phyloP scores from a whole-genome alignment of 805 yeast genomes.

The Zygosaccharomyces kombuchaensis region DNA sequence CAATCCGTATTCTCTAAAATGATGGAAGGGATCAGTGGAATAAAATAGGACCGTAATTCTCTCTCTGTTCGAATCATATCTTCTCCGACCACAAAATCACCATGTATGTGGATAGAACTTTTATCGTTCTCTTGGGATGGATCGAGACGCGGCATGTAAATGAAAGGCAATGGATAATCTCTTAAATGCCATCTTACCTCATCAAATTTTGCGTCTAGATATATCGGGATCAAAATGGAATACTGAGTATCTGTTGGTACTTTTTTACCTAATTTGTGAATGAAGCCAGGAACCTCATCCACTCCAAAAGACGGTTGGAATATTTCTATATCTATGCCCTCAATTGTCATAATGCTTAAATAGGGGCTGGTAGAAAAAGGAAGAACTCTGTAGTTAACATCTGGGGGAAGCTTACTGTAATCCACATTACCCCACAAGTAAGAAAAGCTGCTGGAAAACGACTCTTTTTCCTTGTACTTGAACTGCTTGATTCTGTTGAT shows the following conservation, averaged over 20 bases:
- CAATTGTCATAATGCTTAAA: constrained; percentile 48
- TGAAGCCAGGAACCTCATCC: constrained; percentile 52
- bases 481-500: constrained; percentile 53
- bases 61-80: constrained; percentile 46
- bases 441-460: constrained; percentile 38
- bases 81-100: constrained; percentile 70
- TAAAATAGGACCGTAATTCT: constrained; percentile 55
- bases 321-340: constrained; percentile 45
- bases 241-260: constrained; percentile 67
- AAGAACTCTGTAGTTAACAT: constrained; percentile 44
- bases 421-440: constrained; percentile 42
- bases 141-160: constrained; percentile 59
- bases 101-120: constrained; percentile 43
- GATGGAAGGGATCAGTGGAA: constrained; percentile 55
- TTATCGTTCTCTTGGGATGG: constrained; percentile 24
- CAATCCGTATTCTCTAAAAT: constrained; percentile 36
- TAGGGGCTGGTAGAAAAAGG: constrained; percentile 48
- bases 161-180: constrained; percentile 82
- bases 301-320: constrained; percentile 49
- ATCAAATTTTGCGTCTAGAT: constrained; percentile 48
- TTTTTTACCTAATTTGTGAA: constrained; percentile 75
- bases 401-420: constrained; percentile 35
- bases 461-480: constrained; percentile 39
- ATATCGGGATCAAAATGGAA: constrained; percentile 64
- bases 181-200: constrained; percentile 69